Base-by-base conservation (phyloP, 179 eudicot genomes). In the Camellia oleifera region DNA sequence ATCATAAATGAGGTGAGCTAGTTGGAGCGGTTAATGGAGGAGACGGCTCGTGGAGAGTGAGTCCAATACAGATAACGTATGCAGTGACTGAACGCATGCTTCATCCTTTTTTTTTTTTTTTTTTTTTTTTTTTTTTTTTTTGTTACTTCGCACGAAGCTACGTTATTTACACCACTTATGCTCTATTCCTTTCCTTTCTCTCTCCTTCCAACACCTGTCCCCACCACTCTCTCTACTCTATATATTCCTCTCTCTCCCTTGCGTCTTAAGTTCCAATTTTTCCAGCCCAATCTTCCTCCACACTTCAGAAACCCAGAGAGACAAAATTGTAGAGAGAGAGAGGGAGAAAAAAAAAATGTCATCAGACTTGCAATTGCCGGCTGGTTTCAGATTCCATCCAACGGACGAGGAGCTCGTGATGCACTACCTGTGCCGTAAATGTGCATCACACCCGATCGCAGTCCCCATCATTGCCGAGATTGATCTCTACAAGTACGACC, bases 361-460 rank as follows among this genome's bases (percentile, higher is more conserved):
- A 48, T 4, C 52, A 48, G 52, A 48, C 11, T 77, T 90, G 83
- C 85, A 85, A 3, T 71, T 91, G 69, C 97, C 97, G 0, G 88
- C 94, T 0, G 97, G 97, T 1, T 91, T 91, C 69, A 68, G 93
- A 26, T 92, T 91, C 45, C 94, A 91, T 79, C 97, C 97, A 0
- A 91, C 94, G 17, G 94, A 92, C 54, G 97, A 89, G 9, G 97
- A 92, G 85, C 89, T 92, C 0, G 97, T 92, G 18, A 69, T 79
- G 76, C 92, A 92, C 79, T 92, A 92, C 13, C 82, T 92, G 54
- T 87, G 89, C 65, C 84, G 90, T 3, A 89, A 82, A 79, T 92
- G 97, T 60, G 90, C 94, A 10, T 86, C 92, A 2, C 94, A 86
- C 45, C 80, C 82, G 5, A 88, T 92, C 62, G 65, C 85, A 13